A percentile compares a stretch with the other conserved stretches of the same genome.
Evolutionary conservation across 2,329 filamentous ascomycete species (phyloP).

Genomic region (Cryphonectria parasitica): DNA sequence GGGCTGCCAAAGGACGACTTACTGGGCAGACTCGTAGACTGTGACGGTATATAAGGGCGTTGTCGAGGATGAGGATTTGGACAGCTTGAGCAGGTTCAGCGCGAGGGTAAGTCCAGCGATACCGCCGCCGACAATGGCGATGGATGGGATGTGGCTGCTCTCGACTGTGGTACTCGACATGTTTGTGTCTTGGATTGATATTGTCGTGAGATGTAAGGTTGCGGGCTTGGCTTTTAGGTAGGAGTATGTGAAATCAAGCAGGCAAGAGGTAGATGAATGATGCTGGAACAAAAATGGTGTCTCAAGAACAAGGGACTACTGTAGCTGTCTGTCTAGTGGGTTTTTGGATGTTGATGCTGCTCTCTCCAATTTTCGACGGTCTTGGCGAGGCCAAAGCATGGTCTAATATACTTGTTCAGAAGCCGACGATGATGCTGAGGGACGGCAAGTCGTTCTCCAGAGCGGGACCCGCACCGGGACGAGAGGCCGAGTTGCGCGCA

Average conservation of each 20-base stretch:
- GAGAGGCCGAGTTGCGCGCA: neutral
- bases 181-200: neutral
- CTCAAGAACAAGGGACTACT: neutral
- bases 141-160: constrained; percentile 16
- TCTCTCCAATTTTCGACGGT: neutral
- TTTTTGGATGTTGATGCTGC: neutral
- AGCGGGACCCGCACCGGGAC: neutral
- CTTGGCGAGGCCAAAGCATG: neutral
- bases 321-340: neutral
- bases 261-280: neutral
- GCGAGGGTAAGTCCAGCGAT: constrained; percentile 60
- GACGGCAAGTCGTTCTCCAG: neutral
- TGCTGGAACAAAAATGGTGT: too few species aligned
- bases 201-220: neutral
- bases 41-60: constrained; percentile 31
- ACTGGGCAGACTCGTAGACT: constrained; percentile 59
- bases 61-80: constrained; percentile 31
- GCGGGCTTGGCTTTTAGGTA: too few species aligned
- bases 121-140: constrained; percentile 64
- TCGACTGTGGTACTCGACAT: neutral
- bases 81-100: constrained; percentile 38
- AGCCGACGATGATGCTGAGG: neutral
- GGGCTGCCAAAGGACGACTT: neutral
- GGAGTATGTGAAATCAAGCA: neutral
- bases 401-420: neutral